Evolutionary conservation across 2,329 filamentous ascomycete species (phyloP), one percentile per base, ranked within the genome.

Genomic region (Trichoderma asperellum): DNA sequence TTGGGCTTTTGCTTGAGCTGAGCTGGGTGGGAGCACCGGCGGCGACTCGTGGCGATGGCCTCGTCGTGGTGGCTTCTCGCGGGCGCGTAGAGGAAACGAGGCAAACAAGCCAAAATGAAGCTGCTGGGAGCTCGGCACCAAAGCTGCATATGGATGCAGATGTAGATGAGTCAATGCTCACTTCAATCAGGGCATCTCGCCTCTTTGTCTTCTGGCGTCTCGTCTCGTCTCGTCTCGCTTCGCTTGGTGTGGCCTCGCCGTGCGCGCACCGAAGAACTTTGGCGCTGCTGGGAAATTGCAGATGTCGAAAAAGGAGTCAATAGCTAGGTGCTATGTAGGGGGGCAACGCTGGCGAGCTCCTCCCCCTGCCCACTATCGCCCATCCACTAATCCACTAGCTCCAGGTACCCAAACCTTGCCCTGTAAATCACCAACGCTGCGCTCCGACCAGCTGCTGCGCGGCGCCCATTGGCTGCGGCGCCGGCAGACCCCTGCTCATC

Each of bases 241-340:
- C 40, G 62, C 29, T 35, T 64, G 24, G 61, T 59, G 21, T 66
- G 53, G 63, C 27, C 56, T 66, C 63, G 53, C n/a, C 47, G 40
- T n/a, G 40, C 16, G 37, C 37, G 40, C 32, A 21, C 53, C 34
- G 53, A 32, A 32, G 53, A 58, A 32, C 18, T 10, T 16, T 14
- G 35, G 57, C 37, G 40, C 35, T 29, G 18, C 24, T 66, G 68
- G 68, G 60, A 71, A 71, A 72, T 72, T 71, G 71, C 69, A 35
- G 55, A 34, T 35, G 35, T 29, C 34, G 53, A 69, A 72, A 68
- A 72, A 72, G 71, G 71, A 71, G 71, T 24, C 24, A 24, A 24
- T 69, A 61, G 62, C 69, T 57, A 57, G 67, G 24, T 40, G 37
- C 37, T 40, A 40, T 14, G 37, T 18, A 40, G 37, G 37, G 34